Conservation (phyloP, 495 filamentous ascomycete genomes). For the Aspergillus affinis region DNA sequence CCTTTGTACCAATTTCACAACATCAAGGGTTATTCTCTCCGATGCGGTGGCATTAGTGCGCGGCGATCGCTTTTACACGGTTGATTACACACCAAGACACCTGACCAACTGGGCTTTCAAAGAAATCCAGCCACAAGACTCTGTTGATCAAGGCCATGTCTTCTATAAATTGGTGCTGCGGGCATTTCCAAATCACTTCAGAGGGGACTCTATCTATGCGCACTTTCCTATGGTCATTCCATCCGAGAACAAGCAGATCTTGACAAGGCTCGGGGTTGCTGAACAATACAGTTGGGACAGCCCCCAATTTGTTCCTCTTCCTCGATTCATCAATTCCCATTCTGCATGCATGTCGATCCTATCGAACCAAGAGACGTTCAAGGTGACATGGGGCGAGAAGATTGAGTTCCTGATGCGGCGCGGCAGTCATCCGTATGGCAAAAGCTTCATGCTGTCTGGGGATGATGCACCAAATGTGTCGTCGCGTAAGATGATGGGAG, state of each 20-base stretch:
- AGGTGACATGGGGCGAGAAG: constrained; percentile 55
- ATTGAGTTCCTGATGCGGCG: constrained; percentile 51
- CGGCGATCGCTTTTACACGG: constrained; percentile 84
- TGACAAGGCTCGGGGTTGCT: constrained; percentile 42
- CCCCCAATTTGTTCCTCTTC: constrained; percentile 35
- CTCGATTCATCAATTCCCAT: constrained; percentile 48
- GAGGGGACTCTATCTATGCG: constrained; percentile 55
- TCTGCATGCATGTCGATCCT: constrained; percentile 49
- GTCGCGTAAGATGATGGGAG: constrained; percentile 48
- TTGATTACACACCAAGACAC: constrained; percentile 67
- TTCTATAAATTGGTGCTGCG: constrained; percentile 62
- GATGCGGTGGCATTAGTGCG: constrained; percentile 85
- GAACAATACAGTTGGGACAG: constrained; percentile 53
- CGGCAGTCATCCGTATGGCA: constrained; percentile 40
- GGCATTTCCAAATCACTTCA: constrained; percentile 60
- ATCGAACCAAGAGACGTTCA: constrained; percentile 50
- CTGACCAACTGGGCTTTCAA: constrained; percentile 80
- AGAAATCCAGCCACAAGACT: constrained; percentile 47
- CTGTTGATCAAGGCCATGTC: constrained; percentile 56
- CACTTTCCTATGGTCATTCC: constrained; percentile 63
- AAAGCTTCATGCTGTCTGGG: constrained; percentile 56
- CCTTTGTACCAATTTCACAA: constrained; percentile 78
- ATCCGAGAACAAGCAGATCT: constrained; percentile 50
- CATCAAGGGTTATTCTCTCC: constrained; percentile 78
- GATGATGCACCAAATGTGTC: constrained; percentile 46